Evolutionary conservation across 371 early-diverging fungal species (phyloP).

Genomic region (Mucor saturninus): DNA sequence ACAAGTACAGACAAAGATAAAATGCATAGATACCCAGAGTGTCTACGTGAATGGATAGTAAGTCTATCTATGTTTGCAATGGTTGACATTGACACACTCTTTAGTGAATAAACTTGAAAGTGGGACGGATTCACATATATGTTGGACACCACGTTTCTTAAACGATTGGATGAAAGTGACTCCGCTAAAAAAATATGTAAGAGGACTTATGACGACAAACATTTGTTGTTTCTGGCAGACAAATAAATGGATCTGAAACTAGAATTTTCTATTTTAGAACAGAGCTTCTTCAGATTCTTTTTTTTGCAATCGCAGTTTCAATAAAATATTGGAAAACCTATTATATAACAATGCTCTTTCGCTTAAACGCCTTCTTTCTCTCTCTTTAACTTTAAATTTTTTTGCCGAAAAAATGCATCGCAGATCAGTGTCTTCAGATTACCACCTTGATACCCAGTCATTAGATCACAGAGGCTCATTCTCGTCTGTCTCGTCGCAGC

Average conservation of each 20-base stretch:
- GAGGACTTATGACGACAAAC: background rate
- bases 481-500: background rate
- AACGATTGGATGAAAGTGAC: conserved; percentile 11
- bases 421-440: conserved; percentile 21
- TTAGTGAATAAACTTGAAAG: background rate
- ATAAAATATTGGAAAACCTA: background rate
- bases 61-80: no score
- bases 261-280: conserved; percentile 6
- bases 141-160: conserved; percentile 14
- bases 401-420: conserved; percentile 14
- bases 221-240: background rate
- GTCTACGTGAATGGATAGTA: no score
- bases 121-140: background rate
- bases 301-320: conserved; percentile 11
- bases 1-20: no score
- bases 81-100: no score
- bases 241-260: background rate
- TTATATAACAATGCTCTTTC: conserved; percentile 2
- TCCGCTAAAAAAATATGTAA: conserved; percentile 1
- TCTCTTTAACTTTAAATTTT: background rate
- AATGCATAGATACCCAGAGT: no score
- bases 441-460: conserved; percentile 13
- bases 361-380: conserved; percentile 22
- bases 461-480: conserved; percentile 6
- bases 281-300: conserved; percentile 10